phyloP scores from a whole-genome alignment of 148 eudicot genomes.

The Mesembryanthemum crystallinum region DNA sequence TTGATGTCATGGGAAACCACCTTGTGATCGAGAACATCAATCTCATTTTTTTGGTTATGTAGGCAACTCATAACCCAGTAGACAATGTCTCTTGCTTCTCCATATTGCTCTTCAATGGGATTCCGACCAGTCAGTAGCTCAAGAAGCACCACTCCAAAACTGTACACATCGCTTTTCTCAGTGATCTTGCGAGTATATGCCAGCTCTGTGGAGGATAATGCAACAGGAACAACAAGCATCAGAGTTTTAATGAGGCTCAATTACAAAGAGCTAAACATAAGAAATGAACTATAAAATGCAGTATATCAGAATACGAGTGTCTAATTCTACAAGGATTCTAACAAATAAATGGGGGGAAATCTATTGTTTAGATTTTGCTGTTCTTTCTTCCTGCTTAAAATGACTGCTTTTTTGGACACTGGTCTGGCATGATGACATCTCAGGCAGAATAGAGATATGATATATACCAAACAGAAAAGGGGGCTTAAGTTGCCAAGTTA shows the following conservation, averaged over 20 bases:
- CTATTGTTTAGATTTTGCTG: neutral
- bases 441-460: neutral
- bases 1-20: conserved; percentile 12
- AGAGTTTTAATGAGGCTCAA: neutral
- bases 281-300: neutral
- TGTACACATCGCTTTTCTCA: conserved; percentile 80
- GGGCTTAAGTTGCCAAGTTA: no score
- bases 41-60: conserved; percentile 2
- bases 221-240: conserved; percentile 5
- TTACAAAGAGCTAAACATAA: neutral
- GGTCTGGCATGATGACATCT: neutral
- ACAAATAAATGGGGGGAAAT: neutral
- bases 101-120: conserved; percentile 63
- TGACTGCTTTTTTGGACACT: no score
- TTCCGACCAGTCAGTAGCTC: conserved; percentile 74
- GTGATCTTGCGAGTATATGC: conserved; percentile 69
- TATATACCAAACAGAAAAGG: no score
- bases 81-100: conserved; percentile 79
- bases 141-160: conserved; percentile 84
- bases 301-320: neutral
- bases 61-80: conserved; percentile 57
- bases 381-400: neutral
- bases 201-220: conserved; percentile 46
- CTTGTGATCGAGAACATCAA: conserved; percentile 28
- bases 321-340: neutral